Base-by-base conservation (phyloP, 2,329 filamentous ascomycete genomes). In the Penicillium brasilianum region DNA sequence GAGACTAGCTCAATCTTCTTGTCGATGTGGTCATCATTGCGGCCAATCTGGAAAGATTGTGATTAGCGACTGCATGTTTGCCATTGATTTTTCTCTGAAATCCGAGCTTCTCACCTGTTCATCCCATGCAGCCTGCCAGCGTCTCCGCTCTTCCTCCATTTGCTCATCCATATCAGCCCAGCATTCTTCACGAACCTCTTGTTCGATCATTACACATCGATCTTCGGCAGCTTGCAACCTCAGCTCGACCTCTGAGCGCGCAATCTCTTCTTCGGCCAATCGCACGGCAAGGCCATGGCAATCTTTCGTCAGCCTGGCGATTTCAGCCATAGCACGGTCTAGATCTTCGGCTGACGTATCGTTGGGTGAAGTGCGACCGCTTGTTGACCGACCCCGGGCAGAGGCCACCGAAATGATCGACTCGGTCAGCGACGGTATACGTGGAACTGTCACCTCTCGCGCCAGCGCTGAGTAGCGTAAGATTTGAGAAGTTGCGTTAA, bases 401-500 rank as follows among this genome's bases (percentile, higher is more conserved):
- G 72, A 72, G 18, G 67, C 66, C 59, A 62, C 64, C 37, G 76
- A 76, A 64, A 82, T 66, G 36, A 95, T 90, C 0, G 89, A 90
- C 44, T 88, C 88, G 0, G 90, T 91, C 54, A 94, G 88, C 51
- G 91, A 95, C 0, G 93, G 93, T 8, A 96, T 87, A 5, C 94
- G 89, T 6, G 93, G 93, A 1, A 97, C 92, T 0, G 94, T 96
- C 11, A 98, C 91, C 78, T 98, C 94, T 20, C 93, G 88, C 0
- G 95, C 95, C 4, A 99, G 84, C 0, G 95, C 94, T 22, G 92
- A 95, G 78, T 99, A 99, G 18, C 94, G 89, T 1, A 99, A 83
- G 63, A 99, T 98, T 73, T 98, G 95, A 5, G 92, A 96, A 0
- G 95, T 99, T 13, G 95, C 93, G 73, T 98, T 98, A 81, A 93